These are phyloP conservation scores for Candida xyloterini DNA, from an alignment of 805 yeast genomes.

Conservation along the genomic window DNA sequence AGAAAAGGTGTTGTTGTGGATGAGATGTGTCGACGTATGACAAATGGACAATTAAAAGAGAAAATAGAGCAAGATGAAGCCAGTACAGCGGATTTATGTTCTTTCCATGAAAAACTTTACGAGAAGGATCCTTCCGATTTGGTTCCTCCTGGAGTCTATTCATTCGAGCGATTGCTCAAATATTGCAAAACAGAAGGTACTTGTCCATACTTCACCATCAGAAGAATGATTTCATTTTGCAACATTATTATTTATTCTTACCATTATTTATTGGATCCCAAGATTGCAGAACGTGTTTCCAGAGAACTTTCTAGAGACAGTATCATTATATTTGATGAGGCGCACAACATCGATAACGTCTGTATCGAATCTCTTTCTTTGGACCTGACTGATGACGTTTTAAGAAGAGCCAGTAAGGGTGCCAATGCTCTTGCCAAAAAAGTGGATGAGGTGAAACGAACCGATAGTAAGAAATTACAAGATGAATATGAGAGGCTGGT, in stretches of 20 bases:
- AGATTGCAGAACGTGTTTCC: constrained; percentile 94
- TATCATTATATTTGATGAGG: constrained; percentile 95
- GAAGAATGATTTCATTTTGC: constrained; percentile 96
- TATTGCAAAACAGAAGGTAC: constrained; percentile 78
- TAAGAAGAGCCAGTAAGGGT: constrained; percentile 84
- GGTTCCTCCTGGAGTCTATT: constrained; percentile 90
- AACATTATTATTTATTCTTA: constrained; percentile 93
- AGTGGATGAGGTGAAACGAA: constrained; percentile 79
- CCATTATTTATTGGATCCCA: constrained; percentile 94
- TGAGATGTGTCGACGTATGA: constrained; percentile 92
- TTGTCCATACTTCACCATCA: constrained; percentile 95
- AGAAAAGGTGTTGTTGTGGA: constrained; percentile 90
- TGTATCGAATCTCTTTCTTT: constrained; percentile 93
- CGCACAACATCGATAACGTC: constrained; percentile 97
- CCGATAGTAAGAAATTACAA: constrained; percentile 80
- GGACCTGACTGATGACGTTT: constrained; percentile 86
- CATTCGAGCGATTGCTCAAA: constrained; percentile 77
- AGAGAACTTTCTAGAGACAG: constrained; percentile 87
- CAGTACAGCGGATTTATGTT: constrained; percentile 63
- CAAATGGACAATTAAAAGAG: constrained; percentile 82
- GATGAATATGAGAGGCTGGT: constrained; percentile 90
- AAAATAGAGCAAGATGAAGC: constrained; percentile 59
- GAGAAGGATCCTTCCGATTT: constrained; percentile 84
- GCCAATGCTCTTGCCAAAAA: constrained; percentile 74
- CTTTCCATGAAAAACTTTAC: constrained; percentile 86